Conservation (phyloP, 257 asterid species). For the Paraleonurus japonicus region DNA sequence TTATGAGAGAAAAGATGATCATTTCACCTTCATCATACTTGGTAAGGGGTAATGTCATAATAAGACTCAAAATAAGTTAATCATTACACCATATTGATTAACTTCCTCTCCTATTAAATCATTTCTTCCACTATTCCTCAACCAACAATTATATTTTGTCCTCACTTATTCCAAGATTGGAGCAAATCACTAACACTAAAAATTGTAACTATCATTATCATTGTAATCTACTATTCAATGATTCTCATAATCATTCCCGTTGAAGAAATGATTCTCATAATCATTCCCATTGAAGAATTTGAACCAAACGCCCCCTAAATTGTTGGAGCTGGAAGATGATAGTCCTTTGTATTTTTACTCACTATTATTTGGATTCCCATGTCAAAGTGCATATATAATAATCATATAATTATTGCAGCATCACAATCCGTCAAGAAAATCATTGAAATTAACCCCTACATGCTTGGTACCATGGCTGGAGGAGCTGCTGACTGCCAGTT, state of each 20-base stretch:
- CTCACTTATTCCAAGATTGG: not conserved
- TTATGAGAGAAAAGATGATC: not conserved
- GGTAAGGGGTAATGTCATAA: not conserved
- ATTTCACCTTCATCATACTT: not conserved
- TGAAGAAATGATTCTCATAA: not conserved
- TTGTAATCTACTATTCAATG: not conserved
- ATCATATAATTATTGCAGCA: constrained; percentile 41
- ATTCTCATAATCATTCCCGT: not conserved
- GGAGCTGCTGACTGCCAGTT: constrained; percentile 97
- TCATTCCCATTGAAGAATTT: not conserved
- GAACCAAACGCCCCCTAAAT: not conserved
- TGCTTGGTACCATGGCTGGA: constrained; percentile 98
- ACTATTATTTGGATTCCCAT: not conserved
- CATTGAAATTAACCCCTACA: constrained; percentile 84
- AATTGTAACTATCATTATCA: not conserved
- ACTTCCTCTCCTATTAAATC: not conserved
- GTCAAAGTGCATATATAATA: not conserved
- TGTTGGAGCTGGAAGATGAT: not conserved
- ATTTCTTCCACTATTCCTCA: not conserved
- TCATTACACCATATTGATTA: not conserved
- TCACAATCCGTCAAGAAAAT: constrained; percentile 90
- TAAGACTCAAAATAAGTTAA: not conserved
- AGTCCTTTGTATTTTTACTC: not conserved
- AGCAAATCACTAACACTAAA: not conserved
- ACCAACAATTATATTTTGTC: not conserved